These are phyloP conservation scores for Serendipita sp. DNA, from an alignment of 768 basidiomycete genomes.

Conservation along the genomic window DNA sequence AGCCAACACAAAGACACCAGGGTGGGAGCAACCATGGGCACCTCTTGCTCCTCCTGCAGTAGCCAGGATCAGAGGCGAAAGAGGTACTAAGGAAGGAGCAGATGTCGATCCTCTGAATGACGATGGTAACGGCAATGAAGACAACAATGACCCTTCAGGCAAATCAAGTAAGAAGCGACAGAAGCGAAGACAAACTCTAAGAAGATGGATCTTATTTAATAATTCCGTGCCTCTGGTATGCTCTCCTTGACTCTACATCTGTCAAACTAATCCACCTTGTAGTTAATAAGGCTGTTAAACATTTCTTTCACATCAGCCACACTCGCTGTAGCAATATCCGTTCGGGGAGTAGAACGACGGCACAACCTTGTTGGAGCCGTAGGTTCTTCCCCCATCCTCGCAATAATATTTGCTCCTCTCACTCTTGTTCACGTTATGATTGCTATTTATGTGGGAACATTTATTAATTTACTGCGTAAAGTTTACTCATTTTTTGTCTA, in stretches of 20 bases:
- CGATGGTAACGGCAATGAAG: background rate
- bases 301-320: conserved; percentile 67
- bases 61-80: background rate
- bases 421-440: conserved; percentile 73
- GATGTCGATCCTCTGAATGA: conserved; percentile 3
- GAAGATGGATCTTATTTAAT: conserved; percentile 55
- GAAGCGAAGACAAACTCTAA: conserved; percentile 30
- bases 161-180: conserved; percentile 25
- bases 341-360: conserved; percentile 40
- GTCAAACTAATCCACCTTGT: background rate
- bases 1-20: conserved; percentile 40
- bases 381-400: conserved; percentile 67
- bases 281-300: conserved; percentile 77
- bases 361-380: conserved; percentile 46
- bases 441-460: conserved; percentile 59
- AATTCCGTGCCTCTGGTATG: conserved; percentile 63
- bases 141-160: background rate
- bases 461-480: too few relatives aligned
- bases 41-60: conserved; percentile 8
- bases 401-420: conserved; percentile 71
- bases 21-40: conserved; percentile 57
- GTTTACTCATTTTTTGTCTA: conserved; percentile 20
- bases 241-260: conserved; percentile 10
- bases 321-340: conserved; percentile 61
- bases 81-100: background rate